Percentiles rank a stretch among this genome's conserved stretches.
Evolutionary conservation across 257 asterid species (phyloP).

Genomic region (Sherardia arvensis): DNA sequence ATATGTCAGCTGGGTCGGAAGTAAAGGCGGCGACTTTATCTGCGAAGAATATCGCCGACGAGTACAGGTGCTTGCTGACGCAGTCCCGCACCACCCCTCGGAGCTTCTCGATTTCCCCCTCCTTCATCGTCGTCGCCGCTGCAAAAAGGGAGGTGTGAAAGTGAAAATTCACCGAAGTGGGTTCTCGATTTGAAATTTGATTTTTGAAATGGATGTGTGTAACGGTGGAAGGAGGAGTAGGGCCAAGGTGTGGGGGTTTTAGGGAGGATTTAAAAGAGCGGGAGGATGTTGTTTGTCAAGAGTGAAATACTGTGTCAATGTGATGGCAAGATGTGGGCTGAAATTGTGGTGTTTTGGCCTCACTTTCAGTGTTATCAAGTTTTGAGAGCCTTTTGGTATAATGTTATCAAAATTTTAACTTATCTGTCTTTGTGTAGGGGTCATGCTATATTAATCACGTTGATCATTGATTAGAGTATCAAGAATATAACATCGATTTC

Average conservation of each 20-base stretch:
- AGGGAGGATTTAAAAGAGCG: constrained; percentile 36
- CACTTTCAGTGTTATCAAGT: background rate
- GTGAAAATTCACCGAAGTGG: background rate
- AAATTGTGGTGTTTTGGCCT: background rate
- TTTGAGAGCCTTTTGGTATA: background rate
- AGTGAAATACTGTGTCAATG: background rate
- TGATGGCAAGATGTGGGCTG: background rate
- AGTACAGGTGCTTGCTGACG: constrained; percentile 91
- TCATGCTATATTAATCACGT: no score
- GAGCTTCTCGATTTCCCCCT: constrained; percentile 81
- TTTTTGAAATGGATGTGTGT: background rate
- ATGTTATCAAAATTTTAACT: no score
- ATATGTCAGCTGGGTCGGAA: constrained; percentile 89
- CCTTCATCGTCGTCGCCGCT: constrained; percentile 40
- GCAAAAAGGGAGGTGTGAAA: background rate
- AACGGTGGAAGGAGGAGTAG: background rate
- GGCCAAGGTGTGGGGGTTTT: constrained; percentile 1
- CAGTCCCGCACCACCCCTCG: constrained; percentile 93
- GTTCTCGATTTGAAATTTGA: background rate
- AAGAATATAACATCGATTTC: no score
- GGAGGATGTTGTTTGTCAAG: constrained; percentile 18
- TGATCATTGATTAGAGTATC: no score
- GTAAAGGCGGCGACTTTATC: constrained; percentile 98
- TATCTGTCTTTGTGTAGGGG: no score
- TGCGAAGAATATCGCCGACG: constrained; percentile 95